Evolutionary conservation across 768 basidiomycete species (phyloP), one percentile per base, ranked within the genome.

Genomic region (Mycena maculata): DNA sequence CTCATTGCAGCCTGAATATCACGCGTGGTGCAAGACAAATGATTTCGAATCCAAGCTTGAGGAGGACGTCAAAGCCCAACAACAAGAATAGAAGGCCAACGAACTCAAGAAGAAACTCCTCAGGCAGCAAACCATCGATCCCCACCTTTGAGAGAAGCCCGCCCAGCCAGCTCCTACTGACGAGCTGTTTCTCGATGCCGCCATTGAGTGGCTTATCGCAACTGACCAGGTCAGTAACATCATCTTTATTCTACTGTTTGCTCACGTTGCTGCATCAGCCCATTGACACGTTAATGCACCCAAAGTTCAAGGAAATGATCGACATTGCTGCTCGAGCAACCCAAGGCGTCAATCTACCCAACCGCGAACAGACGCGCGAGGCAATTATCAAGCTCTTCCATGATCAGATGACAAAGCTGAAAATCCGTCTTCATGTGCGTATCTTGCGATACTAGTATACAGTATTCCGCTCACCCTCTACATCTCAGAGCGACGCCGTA

Each of bases 131-230:
- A 48, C 28, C 30, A n/a, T 69, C 20, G 62, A 64, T 30, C 22
- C 52, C 33, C 64, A 58, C 70, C 63, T 52, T 36, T 31, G 39
- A 60, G 69, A 56, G 28, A 39, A 33, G 61, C 56, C 67, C 11
- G 67, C 69, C 18, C 38, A 36, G 16, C 52, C 59, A 4, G 50
- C 70, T 22, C 63, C 47, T 25, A 30, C 47, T 9, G 63, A 65
- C 9, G 44, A 54, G 23, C 25, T 63, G 12, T 75, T 80, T 52
- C 54, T 54, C 9, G 68, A 73, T 20, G 76, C 76, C 0, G 76
- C 76, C 4, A 72, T 77, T 50, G 61, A 81, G 49, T 81, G 80
- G 81, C 67, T 81, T 4, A 70, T 81, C 27, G 71, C 73, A 25
- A 81, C 78, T 22, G 74, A 81, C 68, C 80, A 81, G 72, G 81